Evolutionary conservation across 768 basidiomycete genomes (phyloP).

Genomic region (Boletus reticuloceps): DNA sequence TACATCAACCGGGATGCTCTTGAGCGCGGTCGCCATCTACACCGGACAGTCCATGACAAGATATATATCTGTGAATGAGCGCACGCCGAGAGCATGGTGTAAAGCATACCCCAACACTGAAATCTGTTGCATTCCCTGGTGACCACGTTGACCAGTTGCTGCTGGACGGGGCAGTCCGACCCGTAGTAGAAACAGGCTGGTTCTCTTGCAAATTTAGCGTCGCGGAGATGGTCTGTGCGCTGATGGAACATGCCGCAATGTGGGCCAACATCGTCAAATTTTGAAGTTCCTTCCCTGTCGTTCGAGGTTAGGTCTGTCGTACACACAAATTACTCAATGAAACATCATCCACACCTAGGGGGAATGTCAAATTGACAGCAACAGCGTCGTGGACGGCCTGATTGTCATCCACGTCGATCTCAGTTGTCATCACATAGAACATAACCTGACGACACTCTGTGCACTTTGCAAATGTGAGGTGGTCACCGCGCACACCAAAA

Average conservation of each 20-base stretch:
- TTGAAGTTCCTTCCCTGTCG: background rate
- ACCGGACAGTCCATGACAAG: too few species aligned
- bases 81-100: too few species aligned
- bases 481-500: background rate
- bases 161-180: too few species aligned
- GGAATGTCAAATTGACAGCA: background rate
- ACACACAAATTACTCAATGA: too few species aligned
- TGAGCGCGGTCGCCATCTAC: too few species aligned
- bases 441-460: background rate
- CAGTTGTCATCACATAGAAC: background rate
- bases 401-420: background rate
- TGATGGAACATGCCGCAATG: background rate
- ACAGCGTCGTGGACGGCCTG: background rate
- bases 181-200: background rate
- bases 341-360: background rate
- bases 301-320: background rate
- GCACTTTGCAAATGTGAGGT: background rate
- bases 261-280: background rate
- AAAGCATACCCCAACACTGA: too few species aligned
- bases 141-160: too few species aligned
- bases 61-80: too few species aligned
- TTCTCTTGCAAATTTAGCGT: background rate
- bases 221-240: background rate
- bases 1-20: too few species aligned
- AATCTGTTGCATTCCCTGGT: too few species aligned